Conservation (phyloP, 495 filamentous ascomycete genomes). For the Usnea hakonensis region DNA sequence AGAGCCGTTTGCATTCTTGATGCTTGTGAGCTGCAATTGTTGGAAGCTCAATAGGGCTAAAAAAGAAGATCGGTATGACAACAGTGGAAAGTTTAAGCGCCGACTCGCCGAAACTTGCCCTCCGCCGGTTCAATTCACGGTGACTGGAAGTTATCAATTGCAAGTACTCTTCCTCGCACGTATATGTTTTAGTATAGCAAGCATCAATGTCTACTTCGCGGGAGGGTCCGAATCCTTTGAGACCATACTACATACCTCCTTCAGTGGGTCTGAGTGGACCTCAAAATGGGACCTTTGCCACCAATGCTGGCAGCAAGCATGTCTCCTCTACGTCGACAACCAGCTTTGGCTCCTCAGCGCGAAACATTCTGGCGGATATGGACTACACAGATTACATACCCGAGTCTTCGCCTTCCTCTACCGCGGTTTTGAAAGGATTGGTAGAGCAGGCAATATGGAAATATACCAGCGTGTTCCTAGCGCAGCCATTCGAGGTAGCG, state of each 20-base stretch:
- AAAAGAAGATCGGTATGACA: slow-evolving; percentile 10
- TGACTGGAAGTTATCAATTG: too few relatives aligned
- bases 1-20: slow-evolving; percentile 13
- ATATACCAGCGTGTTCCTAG: slow-evolving; percentile 72
- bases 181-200: not conserved
- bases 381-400: slow-evolving; percentile 83
- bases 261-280: slow-evolving; percentile 47
- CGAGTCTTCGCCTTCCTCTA: slow-evolving; percentile 64
- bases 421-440: slow-evolving; percentile 61
- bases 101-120: slow-evolving; percentile 13
- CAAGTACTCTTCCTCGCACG: not conserved
- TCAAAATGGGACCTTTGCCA: slow-evolving; percentile 31
- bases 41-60: not conserved
- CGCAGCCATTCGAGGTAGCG: slow-evolving; percentile 95
- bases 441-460: slow-evolving; percentile 78
- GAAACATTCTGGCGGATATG: slow-evolving; percentile 75
- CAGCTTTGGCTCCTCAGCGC: slow-evolving; percentile 64
- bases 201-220: slow-evolving; percentile 36
- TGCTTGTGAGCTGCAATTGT: not conserved
- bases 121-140: not conserved
- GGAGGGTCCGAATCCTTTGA: slow-evolving; percentile 75
- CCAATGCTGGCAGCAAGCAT: slow-evolving; percentile 38
- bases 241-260: slow-evolving; percentile 91
- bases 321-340: slow-evolving; percentile 37
- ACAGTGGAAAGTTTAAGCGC: slow-evolving; percentile 3